Base-by-base conservation (phyloP, 75 land plant genomes). In the Picea sitchensis region DNA sequence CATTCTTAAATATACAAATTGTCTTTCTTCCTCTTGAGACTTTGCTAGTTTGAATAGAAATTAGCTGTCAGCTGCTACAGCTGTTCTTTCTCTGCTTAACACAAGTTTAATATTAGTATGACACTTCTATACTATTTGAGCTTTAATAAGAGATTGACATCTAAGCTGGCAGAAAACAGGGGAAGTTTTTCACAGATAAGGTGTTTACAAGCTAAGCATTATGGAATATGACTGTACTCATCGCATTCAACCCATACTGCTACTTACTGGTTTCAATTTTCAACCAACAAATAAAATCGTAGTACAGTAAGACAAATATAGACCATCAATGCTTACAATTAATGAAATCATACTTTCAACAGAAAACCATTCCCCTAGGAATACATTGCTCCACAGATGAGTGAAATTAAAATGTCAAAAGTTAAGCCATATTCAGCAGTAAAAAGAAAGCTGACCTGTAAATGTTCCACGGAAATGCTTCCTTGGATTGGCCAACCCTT, bases 371-470 rank as follows among this genome's bases (percentile, higher is more conserved):
- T 68, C 72, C 34, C 47, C 68, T 32, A 65, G 14, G 30, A 32
- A 69, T 17, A 15, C 9, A 69, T 69, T 38, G 11, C 3, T 17
- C 30, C 4, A 36, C 13, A 68, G 5, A 68, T 5, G 17, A 36
- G n/a, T 4, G 44, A 68, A 38, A 68, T 36, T 38, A 1, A 68
- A 38, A 68, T 34, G 47, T 44, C 51, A 6, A 47, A 47, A 47
- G 51, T 47, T 7, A 47, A 41, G 4, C 3, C 44, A 41, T 41
- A 47, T 47, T 6, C 8, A 36, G 20, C 7, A 69, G 17, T 18
- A 36, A 32, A n/a, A 47, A 32, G 21, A 8, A 30, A 62, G 54
- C 31, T 71, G 77, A 93, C 98, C 93, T 95, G 79, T 65, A 47
- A 47, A 47, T 47, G 51, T 47, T 47, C 51, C 51, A 47, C 51